These are phyloP conservation scores for Hibiscus syriacus DNA, from an alignment of 345 rosid species.

Conservation along the genomic window DNA sequence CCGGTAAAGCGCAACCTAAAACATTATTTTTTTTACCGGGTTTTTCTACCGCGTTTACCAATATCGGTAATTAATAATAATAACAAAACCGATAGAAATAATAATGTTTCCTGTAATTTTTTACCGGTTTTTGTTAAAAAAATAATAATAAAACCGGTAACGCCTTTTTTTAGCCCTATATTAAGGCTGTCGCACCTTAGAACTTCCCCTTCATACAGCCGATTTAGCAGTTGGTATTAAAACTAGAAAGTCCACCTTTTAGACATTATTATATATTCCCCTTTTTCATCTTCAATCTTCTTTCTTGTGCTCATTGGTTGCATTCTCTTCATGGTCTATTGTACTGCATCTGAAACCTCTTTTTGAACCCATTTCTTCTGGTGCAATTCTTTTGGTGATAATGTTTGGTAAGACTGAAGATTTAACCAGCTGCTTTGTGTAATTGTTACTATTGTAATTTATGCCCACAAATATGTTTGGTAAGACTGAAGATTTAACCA, in stretches of 20 bases:
- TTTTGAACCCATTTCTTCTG: not conserved
- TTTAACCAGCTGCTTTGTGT: not conserved
- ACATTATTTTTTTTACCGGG: no score
- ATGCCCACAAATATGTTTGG: no score
- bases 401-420: slow-evolving; percentile 1
- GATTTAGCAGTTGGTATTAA: not conserved
- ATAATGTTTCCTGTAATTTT: no score
- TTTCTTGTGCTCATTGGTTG: not conserved
- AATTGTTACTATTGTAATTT: no score
- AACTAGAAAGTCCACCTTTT: not conserved
- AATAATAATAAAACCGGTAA: no score
- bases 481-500: not conserved
- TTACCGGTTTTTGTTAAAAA: no score
- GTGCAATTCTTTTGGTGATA: not conserved
- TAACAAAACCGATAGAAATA: no score
- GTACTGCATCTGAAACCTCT: not conserved
- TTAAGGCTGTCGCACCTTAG: no score
- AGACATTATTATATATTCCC: not conserved
- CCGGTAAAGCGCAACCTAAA: no score
- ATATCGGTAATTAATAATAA: no score
- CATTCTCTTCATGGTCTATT: not conserved
- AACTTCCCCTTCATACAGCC: not conserved
- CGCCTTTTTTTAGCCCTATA: no score
- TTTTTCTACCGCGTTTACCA: no score
- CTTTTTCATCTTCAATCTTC: not conserved